These are phyloP conservation scores for Leccinum solheimii DNA, from an alignment of 1,284 basidiomycete genomes.

Conservation along the genomic window DNA sequence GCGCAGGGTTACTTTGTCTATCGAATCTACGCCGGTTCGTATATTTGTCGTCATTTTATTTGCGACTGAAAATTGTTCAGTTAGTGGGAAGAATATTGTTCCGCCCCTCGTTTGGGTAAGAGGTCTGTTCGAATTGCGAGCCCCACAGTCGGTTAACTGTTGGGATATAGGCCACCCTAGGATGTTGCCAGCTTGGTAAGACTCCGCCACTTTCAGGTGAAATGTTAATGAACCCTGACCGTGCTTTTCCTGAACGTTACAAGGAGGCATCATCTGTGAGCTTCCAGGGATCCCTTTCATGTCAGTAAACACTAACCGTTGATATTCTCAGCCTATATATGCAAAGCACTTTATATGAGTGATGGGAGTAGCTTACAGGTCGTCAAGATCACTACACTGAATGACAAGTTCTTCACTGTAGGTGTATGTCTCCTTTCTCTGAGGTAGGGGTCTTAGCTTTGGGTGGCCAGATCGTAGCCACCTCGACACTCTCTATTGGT, in stretches of 20 bases:
- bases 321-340: background rate
- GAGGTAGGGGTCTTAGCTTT: background rate
- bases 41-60: background rate
- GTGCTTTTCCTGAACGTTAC: background rate
- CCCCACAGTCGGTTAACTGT: background rate
- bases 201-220: too few relatives aligned
- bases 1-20: slow-evolving; percentile 20
- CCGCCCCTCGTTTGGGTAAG: background rate
- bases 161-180: background rate
- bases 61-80: background rate
- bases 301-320: background rate
- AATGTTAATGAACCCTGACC: background rate
- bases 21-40: slow-evolving; percentile 19
- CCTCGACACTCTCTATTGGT: background rate
- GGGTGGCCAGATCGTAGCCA: background rate
- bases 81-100: background rate
- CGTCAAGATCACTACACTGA: background rate
- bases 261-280: slow-evolving; percentile 2
- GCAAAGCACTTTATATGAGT: background rate
- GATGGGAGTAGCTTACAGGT: background rate
- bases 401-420: background rate
- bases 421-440: background rate
- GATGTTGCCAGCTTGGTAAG: slow-evolving; percentile 7
- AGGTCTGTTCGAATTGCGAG: background rate
- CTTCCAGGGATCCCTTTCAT: background rate